Conservation (phyloP, 441 rosid species). For the Bocquillonia castaneifolia region DNA sequence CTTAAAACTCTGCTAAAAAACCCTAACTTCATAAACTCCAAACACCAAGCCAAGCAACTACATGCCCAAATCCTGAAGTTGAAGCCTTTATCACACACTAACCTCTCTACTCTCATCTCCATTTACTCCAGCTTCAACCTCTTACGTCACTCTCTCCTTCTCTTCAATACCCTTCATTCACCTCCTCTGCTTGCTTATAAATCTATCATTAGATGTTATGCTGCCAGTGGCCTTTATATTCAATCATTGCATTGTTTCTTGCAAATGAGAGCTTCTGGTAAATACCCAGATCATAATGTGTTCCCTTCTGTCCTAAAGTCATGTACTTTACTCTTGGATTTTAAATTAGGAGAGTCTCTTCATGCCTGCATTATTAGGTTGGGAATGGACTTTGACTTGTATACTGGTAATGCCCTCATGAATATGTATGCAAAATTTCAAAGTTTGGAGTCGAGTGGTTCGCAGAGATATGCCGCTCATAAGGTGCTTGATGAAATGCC, state of each 20-base stretch:
- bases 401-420: slow-evolving; percentile 72
- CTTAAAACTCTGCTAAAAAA: slow-evolving; percentile 37
- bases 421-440: slow-evolving; percentile 64
- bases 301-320: slow-evolving; percentile 70
- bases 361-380: slow-evolving; percentile 65
- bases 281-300: slow-evolving; percentile 54
- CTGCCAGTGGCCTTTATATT: slow-evolving; percentile 38
- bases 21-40: slow-evolving; percentile 36
- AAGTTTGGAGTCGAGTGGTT: background rate
- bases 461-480: background rate
- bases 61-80: slow-evolving; percentile 64
- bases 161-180: slow-evolving; percentile 45
- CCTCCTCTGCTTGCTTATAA: slow-evolving; percentile 66
- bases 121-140: slow-evolving; percentile 55
- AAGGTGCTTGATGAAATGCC: slow-evolving; percentile 41
- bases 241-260: slow-evolving; percentile 43
- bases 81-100: slow-evolving; percentile 32
- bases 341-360: slow-evolving; percentile 62
- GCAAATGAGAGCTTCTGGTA: slow-evolving; percentile 53
- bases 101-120: slow-evolving; percentile 45
- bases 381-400: slow-evolving; percentile 60
- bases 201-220: slow-evolving; percentile 60
- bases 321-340: slow-evolving; percentile 47
- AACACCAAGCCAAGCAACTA: slow-evolving; percentile 52
- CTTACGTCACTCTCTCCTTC: slow-evolving; percentile 38